A percentile compares a stretch with the other conserved stretches of the same genome.
phyloP scores from a whole-genome alignment of 2,329 filamentous ascomycete species.

The Coleophoma cylindrospora region DNA sequence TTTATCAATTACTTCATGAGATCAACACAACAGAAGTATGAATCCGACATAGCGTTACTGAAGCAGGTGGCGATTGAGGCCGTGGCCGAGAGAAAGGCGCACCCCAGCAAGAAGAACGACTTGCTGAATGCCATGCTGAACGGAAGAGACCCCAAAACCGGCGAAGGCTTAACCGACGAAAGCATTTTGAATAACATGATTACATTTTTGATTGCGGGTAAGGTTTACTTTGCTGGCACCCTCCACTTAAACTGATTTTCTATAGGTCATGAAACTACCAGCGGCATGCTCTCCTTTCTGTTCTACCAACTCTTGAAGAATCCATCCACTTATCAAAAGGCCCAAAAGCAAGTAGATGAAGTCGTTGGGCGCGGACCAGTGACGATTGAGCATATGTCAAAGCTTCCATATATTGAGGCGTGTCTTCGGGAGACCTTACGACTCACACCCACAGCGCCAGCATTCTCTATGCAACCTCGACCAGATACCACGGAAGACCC shows the following conservation, averaged over 20 bases:
- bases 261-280: slow-evolving; percentile 63
- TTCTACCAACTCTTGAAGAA: slow-evolving; percentile 48
- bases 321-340: slow-evolving; percentile 38
- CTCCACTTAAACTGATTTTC: slow-evolving; percentile 24
- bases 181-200: slow-evolving; percentile 67
- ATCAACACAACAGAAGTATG: slow-evolving; percentile 38
- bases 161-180: slow-evolving; percentile 56
- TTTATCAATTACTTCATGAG: slow-evolving; percentile 43
- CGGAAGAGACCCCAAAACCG: slow-evolving; percentile 62
- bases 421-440: slow-evolving; percentile 63
- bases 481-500: slow-evolving; percentile 26
- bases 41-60: slow-evolving; percentile 48
- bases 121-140: slow-evolving; percentile 66
- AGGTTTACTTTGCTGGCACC: neutral
- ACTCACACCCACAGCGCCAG: slow-evolving; percentile 54
- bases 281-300: slow-evolving; percentile 43
- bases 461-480: slow-evolving; percentile 42
- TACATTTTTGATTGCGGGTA: slow-evolving; percentile 56
- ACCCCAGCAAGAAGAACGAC: slow-evolving; percentile 57
- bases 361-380: slow-evolving; percentile 43
- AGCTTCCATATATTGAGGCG: slow-evolving; percentile 60
- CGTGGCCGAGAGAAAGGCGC: slow-evolving; percentile 49
- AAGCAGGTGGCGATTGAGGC: slow-evolving; percentile 53
- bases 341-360: slow-evolving; percentile 46
- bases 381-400: slow-evolving; percentile 39